Base-by-base conservation (phyloP, 305 asterid genomes). In the Petunia hybrid region DNA sequence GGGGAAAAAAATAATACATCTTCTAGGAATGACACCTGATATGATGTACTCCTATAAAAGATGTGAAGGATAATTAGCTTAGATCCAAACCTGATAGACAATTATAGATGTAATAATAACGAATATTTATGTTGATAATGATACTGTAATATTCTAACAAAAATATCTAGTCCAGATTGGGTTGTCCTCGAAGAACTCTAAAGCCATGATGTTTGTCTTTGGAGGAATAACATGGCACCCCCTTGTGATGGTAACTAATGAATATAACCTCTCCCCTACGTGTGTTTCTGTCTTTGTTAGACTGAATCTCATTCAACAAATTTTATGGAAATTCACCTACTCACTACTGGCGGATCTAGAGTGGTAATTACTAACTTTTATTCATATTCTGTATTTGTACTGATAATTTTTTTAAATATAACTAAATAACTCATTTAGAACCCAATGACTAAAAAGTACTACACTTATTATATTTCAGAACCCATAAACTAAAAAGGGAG, bases 11-110 rank as follows among this genome's bases (percentile, higher is more conserved):
- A 22, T 22, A 22, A 22, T 22, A 22, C 31, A 22, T 22, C 31
- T 22, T 22, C 31, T 22, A 22, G 31, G 31, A 22, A 22, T 22
- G 31, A 22, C 31, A 22, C 31, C 31, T 22, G 31, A 22, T 22
- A 22, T 22, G 31, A 22, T 22, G 31, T 22, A 22, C 31, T 22
- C 31, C 31, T 22, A 65, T 65, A 5, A 41, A n/a, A 14, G 36
- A 66, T n/a, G 38, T 66, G 53, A 22, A 22, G 31, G 31, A 22
- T 22, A 22, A 22, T 22, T 22, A 22, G 31, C 31, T 22, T 22
- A 22, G 74, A 66, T 66, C 53, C 8, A 66, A 66, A 41, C n/a
- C 31, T 66, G 74, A 41, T 40, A 66, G 53, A 66, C 53, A 40
- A 13, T 14, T 66, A 8, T 39, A 5, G 51, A 41, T 14, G 14